Conservation (phyloP, 371 early-diverging fungal species). For the Mortierella sp. region DNA sequence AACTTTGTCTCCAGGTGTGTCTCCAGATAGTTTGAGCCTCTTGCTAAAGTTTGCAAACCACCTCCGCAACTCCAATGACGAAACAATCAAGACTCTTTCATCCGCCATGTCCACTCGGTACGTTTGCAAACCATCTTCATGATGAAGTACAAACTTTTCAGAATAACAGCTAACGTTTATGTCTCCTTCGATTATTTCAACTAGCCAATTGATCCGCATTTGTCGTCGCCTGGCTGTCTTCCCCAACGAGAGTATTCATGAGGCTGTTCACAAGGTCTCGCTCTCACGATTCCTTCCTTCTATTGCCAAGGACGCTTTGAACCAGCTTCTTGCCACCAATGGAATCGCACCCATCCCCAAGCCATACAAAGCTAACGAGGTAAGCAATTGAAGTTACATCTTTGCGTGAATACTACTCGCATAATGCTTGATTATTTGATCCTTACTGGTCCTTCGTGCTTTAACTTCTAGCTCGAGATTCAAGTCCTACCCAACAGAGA, state of each 20-base stretch:
- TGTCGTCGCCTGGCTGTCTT: constrained; percentile 78
- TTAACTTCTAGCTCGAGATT: constrained; percentile 60
- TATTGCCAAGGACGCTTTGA: constrained; percentile 76
- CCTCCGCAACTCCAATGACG: constrained; percentile 76
- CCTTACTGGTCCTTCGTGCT: not conserved
- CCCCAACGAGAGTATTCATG: constrained; percentile 76
- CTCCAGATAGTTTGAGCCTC: constrained; percentile 64
- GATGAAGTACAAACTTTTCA: not conserved
- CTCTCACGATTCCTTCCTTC: constrained; percentile 83
- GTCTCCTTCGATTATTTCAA: not conserved
- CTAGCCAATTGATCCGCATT: constrained; percentile 82
- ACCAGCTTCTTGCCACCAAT: constrained; percentile 70
- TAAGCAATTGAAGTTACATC: constrained; percentile 9
- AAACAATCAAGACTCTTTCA: constrained; percentile 72
- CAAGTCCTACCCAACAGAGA: constrained; percentile 69
- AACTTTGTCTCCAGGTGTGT: constrained; percentile 75
- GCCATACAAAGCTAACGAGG: constrained; percentile 54
- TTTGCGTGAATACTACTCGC: too few species aligned
- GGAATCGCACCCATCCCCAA: constrained; percentile 68
- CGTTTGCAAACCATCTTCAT: constrained; percentile 1
- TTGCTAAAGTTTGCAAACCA: constrained; percentile 75
- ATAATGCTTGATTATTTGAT: not conserved
- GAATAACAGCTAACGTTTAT: not conserved
- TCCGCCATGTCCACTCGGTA: constrained; percentile 77
- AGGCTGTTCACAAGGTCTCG: constrained; percentile 79